Base-by-base conservation (phyloP, 192 early-diverging fungal species). In the Umbelopsis ramanniana region DNA sequence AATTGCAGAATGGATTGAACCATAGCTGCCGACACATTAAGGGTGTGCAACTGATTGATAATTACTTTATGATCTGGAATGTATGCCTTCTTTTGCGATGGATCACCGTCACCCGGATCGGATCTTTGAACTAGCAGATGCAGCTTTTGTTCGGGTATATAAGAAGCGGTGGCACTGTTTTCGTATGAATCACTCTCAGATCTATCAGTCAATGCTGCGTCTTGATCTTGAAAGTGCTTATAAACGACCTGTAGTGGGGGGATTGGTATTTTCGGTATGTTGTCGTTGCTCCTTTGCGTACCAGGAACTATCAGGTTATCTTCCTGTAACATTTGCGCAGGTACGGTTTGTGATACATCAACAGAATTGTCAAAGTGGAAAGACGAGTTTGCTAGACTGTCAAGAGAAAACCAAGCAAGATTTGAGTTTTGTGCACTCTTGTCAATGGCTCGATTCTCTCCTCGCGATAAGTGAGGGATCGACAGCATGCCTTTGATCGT, bases 1-100 rank as follows among this genome's bases (percentile, higher is more conserved):
- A 88, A 90, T 45, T 86, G 85, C 2, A 85, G 79, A 26, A 88
- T 84, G n/a, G 81, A 83, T 5, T 83, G 82, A 47, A 85, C 76
- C n/a, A 76, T 74, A 5, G 82, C 81, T 3, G 84, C 82, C 19
- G 80, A 77, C 47, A 76, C 81, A 37, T 82, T 68, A 15, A 87
- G 68, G 14, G 79, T 84, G 11, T 79, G 78, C 10, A 81, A 77
- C 67, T 79, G 75, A 45, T 79, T 84, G 33, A 87, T 76, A 46
- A 79, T 70, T n/a, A 72, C 68, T 76, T 82, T 85, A 52, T 73
- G 68, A 22, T 72, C 76, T 46, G 77, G 40, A 43, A 43, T 7
- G 40, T 12, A 43, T 0, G 40, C 40, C 40, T 43, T 43, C 40
- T 5, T 43, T 43, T 43, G 40, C 11, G 40, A 43, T 43, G 40